A percentile compares a stretch with the other conserved stretches of the same genome.
phyloP scores from a whole-genome alignment of 1,139 yeast species.

The Protomyces inundatus region DNA sequence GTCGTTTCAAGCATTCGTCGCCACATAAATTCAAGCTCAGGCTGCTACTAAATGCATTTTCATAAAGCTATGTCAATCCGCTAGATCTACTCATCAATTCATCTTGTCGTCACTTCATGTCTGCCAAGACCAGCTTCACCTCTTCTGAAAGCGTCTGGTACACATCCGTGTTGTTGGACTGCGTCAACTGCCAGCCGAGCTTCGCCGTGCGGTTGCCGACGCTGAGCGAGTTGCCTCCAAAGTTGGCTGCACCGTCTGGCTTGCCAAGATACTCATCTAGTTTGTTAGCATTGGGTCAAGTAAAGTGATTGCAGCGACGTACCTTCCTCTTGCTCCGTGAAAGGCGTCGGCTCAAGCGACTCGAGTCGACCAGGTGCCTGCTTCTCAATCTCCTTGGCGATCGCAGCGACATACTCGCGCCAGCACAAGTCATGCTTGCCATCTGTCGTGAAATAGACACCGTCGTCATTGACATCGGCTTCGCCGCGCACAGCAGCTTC shows the following conservation, averaged over 20 bases:
- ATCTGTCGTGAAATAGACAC: background rate
- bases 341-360: background rate
- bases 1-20: too few relatives aligned
- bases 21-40: too few relatives aligned
- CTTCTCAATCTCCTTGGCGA: background rate
- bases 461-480: background rate
- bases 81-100: background rate
- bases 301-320: too few relatives aligned
- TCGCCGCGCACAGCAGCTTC: background rate
- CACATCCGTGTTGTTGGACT: background rate
- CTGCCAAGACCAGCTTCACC: background rate
- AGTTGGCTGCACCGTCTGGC: background rate
- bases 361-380: background rate
- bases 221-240: background rate
- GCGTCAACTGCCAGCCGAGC: background rate
- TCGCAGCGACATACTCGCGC: background rate
- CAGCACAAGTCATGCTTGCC: background rate
- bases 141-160: background rate
- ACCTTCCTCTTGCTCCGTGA: background rate
- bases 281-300: too few relatives aligned
- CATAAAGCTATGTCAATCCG: background rate
- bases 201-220: background rate
- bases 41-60: too few relatives aligned
- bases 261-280: background rate
- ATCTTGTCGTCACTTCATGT: background rate